Evolutionary conservation across 768 basidiomycete species (phyloP), one percentile per base, ranked within the genome.

Genomic region (Leccinum fibrillosum): DNA sequence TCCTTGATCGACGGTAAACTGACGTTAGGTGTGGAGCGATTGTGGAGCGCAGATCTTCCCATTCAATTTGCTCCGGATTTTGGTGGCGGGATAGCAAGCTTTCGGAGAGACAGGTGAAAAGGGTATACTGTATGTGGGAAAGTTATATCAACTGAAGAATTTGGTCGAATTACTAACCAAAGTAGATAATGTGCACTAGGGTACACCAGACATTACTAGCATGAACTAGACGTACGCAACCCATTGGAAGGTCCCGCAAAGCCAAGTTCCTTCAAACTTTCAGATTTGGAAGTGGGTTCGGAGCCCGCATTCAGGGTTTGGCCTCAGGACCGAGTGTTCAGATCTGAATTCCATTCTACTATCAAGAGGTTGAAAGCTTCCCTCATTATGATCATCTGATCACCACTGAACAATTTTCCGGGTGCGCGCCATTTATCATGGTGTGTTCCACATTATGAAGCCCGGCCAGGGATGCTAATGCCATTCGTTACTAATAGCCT

Each of bases 1-100:
- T 57, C 62, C 26, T 39, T 57, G 64, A 66, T 64, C 57, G 65
- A 44, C 64, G 49, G 39, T 17, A n/a, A 53, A 64, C 57, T 48
- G 11, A 49, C 44, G 42, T 37, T 15, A 26, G 3, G 4, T 32
- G 32, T 19, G 23, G 21, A n/a, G 35, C 19, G 19, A 3, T 5
- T 34, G 32, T 21, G 25, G 21, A 15, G 32, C 13, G 56, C 5
- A 47, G 26, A 64, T 67, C 58, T 48, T 44, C 50, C 50, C 13
- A 21, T 53, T 11, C 44, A 45, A 35, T 49, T 54, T 35, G 11
- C 10, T 53, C 26, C 13, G 28, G 45, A 37, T 23, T 23, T 44
- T 30, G 15, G n/a, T 45, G 39, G 5, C 15, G 35, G 1, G 52
- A 52, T 55, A 13, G 2, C 15, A 25, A 32, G 13, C 17, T n/a